phyloP scores from a whole-genome alignment of 2,329 filamentous ascomycete species.

The Colletotrichum lupini region DNA sequence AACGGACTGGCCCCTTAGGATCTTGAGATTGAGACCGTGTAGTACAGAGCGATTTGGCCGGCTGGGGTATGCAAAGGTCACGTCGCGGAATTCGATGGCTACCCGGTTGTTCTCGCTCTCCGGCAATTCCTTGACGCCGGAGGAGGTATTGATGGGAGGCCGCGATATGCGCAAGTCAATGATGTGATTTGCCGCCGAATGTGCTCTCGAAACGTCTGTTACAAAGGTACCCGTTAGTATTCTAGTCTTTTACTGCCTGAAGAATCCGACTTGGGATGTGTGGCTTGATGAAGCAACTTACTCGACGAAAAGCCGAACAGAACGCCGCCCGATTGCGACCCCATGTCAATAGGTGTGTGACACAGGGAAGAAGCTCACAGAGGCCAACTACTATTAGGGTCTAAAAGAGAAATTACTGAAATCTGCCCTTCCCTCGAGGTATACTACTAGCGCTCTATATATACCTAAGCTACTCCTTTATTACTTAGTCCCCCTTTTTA shows the following conservation, averaged over 20 bases:
- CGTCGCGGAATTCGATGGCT: constrained; percentile 41
- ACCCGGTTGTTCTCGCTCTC: constrained; percentile 42
- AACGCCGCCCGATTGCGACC: constrained; percentile 40
- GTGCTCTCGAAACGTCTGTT: neutral
- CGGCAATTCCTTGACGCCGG: constrained; percentile 44
- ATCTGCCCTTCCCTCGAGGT: no score
- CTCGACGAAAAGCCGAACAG: constrained; percentile 49
- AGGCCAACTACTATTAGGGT: no score
- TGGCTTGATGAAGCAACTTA: constrained; percentile 27
- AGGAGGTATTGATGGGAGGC: constrained; percentile 49
- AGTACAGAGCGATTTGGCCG: constrained; percentile 43
- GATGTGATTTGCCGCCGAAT: neutral
- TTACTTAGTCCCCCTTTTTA: no score
- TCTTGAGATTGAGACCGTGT: constrained; percentile 44
- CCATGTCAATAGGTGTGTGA: no score
- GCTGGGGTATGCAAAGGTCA: constrained; percentile 63
- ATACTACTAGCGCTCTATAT: no score
- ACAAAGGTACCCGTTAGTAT: constrained; percentile 30
- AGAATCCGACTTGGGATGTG: neutral
- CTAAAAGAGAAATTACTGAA: no score
- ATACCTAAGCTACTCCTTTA: no score
- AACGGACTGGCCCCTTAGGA: constrained; percentile 58
- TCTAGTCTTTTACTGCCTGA: constrained; percentile 44
- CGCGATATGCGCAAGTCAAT: neutral
- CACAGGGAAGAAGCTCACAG: no score